A percentile compares a stretch with the other conserved stretches of the same genome.
Evolutionary conservation across 2,329 filamentous ascomycete species (phyloP).

Genomic region (Davidsoniella virescens): DNA sequence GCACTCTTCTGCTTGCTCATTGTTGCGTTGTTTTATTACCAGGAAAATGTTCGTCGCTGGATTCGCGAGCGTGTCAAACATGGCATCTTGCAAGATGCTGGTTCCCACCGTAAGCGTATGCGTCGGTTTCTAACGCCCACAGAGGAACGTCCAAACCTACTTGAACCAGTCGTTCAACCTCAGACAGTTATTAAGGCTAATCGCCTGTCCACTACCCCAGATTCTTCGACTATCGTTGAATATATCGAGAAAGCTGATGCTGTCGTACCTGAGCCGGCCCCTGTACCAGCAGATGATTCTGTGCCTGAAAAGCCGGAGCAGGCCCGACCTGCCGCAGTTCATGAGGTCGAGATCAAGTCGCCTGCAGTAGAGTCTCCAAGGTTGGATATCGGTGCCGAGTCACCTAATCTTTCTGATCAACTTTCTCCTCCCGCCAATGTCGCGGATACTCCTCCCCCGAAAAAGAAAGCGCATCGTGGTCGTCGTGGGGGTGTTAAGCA

Average conservation of each 20-base stretch:
- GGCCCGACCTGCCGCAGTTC: neutral
- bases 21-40: constrained; percentile 26
- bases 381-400: neutral
- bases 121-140: constrained; percentile 9
- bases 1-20: constrained; percentile 31
- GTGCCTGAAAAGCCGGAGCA: constrained; percentile 1
- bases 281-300: neutral
- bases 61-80: constrained; percentile 11
- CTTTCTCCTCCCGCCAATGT: neutral
- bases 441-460: constrained; percentile 20
- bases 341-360: neutral
- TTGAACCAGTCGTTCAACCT: neutral
- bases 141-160: constrained; percentile 9
- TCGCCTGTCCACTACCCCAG: neutral
- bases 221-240: neutral
- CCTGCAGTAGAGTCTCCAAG: neutral
- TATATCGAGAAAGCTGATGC: neutral
- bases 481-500: constrained; percentile 56
- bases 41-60: constrained; percentile 28
- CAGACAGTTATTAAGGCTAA: neutral
- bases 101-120: constrained; percentile 7
- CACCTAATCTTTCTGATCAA: constrained; percentile 8
- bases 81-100: constrained; percentile 7
- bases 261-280: neutral
- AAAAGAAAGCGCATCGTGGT: constrained; percentile 54